Conservation (phyloP, 2,329 filamentous ascomycete species). For the Cercospora zeae-maydis region DNA sequence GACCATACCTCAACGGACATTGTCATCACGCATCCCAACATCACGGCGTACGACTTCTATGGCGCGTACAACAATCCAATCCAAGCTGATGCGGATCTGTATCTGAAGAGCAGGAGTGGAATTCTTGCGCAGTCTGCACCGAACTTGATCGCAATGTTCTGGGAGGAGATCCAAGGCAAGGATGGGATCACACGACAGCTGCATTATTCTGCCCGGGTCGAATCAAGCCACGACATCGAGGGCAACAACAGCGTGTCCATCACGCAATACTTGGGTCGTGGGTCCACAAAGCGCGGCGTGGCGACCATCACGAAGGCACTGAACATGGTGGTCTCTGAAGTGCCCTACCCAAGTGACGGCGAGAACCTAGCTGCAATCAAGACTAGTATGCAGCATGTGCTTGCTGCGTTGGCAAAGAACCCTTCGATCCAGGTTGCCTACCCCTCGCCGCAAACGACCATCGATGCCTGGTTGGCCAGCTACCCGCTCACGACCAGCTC, state of each 20-base stretch:
- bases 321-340: constrained; percentile 55
- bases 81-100: constrained; percentile 39
- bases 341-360: constrained; percentile 57
- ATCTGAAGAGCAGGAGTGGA: constrained; percentile 51
- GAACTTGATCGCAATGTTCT: constrained; percentile 62
- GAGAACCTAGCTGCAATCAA: constrained; percentile 63
- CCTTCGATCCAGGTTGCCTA: constrained; percentile 55
- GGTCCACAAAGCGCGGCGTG: constrained; percentile 58
- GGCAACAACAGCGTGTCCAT: constrained; percentile 42
- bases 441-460: constrained; percentile 51
- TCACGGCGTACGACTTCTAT: constrained; percentile 64
- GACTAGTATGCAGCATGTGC: constrained; percentile 59
- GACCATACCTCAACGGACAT: constrained; percentile 58
- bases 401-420: constrained; percentile 53
- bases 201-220: constrained; percentile 64
- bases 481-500: constrained; percentile 39
- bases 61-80: constrained; percentile 52
- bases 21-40: constrained; percentile 50
- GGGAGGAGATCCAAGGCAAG: constrained; percentile 54
- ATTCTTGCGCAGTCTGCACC: constrained; percentile 63
- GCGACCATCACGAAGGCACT: constrained; percentile 59
- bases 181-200: constrained; percentile 62
- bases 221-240: constrained; percentile 50
- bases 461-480: constrained; percentile 54
- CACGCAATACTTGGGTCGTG: constrained; percentile 60